Conservation (phyloP, 1,139 yeast species). For the Taphrina communis region DNA sequence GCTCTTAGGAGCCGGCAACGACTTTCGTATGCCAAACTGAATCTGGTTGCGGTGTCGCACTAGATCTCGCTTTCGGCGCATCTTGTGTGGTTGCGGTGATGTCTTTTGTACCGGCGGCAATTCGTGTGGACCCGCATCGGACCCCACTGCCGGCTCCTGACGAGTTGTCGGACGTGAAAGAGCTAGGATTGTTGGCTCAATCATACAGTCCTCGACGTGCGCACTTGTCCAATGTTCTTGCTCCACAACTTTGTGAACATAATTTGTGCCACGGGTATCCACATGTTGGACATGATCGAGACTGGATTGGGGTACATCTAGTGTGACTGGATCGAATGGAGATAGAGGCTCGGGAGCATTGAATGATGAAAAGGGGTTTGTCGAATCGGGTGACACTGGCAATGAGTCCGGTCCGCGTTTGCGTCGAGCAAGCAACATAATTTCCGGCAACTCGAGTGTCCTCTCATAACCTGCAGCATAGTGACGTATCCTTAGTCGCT, state of each 20-base stretch:
- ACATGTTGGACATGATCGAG: not conserved
- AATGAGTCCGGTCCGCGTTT: not conserved
- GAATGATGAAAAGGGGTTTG: not conserved
- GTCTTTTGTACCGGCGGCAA: no score
- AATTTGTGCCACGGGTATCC: no score
- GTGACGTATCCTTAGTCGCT: slow-evolving; percentile 6
- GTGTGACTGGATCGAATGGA: not conserved
- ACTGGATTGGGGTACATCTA: not conserved
- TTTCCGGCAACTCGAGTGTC: not conserved
- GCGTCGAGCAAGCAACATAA: not conserved
- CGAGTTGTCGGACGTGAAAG: not conserved
- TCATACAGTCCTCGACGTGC: not conserved
- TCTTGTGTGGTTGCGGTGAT: no score
- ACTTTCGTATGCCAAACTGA: not conserved
- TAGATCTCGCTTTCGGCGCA: no score
- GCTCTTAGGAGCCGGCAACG: not conserved
- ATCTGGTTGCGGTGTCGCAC: not conserved
- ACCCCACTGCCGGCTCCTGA: not conserved
- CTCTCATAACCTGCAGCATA: not conserved
- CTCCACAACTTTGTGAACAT: not conserved
- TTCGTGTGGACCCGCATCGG: not conserved
- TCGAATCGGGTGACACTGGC: not conserved
- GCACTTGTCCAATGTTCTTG: not conserved
- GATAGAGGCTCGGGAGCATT: no score
- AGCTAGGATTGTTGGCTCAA: not conserved